Conservation (phyloP, 495 filamentous ascomycete species). For the Xeromyces bisporus region DNA sequence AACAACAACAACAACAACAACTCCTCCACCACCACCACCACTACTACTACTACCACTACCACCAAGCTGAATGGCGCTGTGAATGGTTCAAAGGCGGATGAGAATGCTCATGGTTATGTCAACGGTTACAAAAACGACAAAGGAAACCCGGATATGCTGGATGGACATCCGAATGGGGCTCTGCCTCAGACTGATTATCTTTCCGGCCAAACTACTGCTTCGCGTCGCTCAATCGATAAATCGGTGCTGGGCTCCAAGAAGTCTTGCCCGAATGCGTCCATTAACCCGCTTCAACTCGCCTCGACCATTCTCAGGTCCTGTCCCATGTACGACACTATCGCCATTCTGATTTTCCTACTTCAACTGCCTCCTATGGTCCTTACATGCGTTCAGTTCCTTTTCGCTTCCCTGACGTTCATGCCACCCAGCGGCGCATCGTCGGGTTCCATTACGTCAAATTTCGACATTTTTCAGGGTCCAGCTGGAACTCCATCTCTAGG, state of each 20-base stretch:
- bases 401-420: conserved; percentile 86
- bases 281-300: conserved; percentile 51
- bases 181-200: conserved; percentile 20
- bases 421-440: conserved; percentile 42
- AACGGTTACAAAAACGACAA: conserved; percentile 28
- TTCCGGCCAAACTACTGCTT: conserved; percentile 12
- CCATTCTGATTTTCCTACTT: conserved; percentile 92
- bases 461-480: conserved; percentile 57
- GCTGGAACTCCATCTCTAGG: conserved; percentile 58
- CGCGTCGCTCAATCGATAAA: conserved; percentile 22
- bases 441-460: conserved; percentile 42
- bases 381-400: conserved; percentile 81
- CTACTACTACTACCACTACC: conserved; percentile 23
- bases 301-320: conserved; percentile 80
- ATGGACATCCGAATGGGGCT: conserved; percentile 20
- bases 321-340: conserved; percentile 88
- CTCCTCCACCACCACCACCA: conserved; percentile 7
- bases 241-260: conserved; percentile 37
- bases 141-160: conserved; percentile 23
- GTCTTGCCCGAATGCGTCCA: conserved; percentile 39
- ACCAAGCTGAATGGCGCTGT: conserved; percentile 12
- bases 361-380: conserved; percentile 87
- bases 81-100: conserved; percentile 20
- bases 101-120: conserved; percentile 19
- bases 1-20: too few species aligned